A percentile compares a stretch with the other conserved stretches of the same genome.
These are phyloP conservation scores for Aspergillus leporis DNA, from an alignment of 495 filamentous ascomycete species.

Conservation along the genomic window DNA sequence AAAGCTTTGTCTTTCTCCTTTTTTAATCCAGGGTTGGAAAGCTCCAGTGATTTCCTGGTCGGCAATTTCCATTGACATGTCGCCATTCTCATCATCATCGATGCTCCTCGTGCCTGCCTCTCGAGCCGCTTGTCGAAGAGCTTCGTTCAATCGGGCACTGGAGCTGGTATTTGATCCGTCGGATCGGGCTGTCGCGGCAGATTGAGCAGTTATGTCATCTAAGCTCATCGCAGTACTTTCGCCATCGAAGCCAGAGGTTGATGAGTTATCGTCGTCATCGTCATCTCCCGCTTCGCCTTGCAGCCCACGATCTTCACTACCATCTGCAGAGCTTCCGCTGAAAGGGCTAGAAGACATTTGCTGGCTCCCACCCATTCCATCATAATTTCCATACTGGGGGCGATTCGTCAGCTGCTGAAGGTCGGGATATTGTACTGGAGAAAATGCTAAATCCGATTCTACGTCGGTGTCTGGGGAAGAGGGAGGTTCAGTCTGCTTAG, in stretches of 20 bases:
- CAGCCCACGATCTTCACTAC: slow-evolving; percentile 55
- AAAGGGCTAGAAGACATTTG: slow-evolving; percentile 79
- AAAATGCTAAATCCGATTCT: slow-evolving; percentile 58
- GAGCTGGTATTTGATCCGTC: slow-evolving; percentile 60
- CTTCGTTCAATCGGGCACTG: slow-evolving; percentile 70
- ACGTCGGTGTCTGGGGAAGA: slow-evolving; percentile 64
- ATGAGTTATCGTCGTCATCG: slow-evolving; percentile 52
- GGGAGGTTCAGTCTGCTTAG: slow-evolving; percentile 60
- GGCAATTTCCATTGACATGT: slow-evolving; percentile 71
- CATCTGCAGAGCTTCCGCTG: slow-evolving; percentile 63
- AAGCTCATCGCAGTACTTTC: slow-evolving; percentile 77
- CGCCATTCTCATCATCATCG: slow-evolving; percentile 59
- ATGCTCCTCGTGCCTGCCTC: slow-evolving; percentile 67
- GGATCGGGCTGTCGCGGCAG: slow-evolving; percentile 56
- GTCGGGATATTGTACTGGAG: slow-evolving; percentile 69
- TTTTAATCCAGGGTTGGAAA: slow-evolving; percentile 68
- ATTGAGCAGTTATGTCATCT: slow-evolving; percentile 69
- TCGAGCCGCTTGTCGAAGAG: slow-evolving; percentile 71
- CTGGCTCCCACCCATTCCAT: slow-evolving; percentile 28
- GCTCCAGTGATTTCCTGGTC: slow-evolving; percentile 79
- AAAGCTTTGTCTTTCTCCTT: slow-evolving; percentile 46
- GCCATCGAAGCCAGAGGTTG: slow-evolving; percentile 58
- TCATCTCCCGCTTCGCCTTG: slow-evolving; percentile 51
- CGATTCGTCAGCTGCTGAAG: slow-evolving; percentile 53
- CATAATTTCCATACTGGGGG: slow-evolving; percentile 20